Base-by-base conservation (phyloP, 176 grass and related monocot species). In the Zoysia japonica region DNA sequence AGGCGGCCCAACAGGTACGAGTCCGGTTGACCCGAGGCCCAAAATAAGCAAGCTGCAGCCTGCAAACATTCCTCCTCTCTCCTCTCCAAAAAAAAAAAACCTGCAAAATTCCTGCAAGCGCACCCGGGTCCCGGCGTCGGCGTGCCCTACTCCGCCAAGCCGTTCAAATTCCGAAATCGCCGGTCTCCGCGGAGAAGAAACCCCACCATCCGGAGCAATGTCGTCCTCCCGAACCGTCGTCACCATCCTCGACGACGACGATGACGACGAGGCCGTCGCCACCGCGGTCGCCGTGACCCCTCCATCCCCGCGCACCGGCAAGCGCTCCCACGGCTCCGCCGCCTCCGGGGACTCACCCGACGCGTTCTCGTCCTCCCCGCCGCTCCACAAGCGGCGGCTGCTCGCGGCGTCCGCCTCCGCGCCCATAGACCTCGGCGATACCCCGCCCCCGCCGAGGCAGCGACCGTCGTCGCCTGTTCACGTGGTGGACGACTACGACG, bases 351-450 rank as follows among this genome's bases (percentile, higher is more conserved):
- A 76, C 65, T 76, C 17, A 35, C 70, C 41, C 64, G 78, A 35
- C 2, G 40, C 70, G 17, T 80, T 63, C 80, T 86, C 75, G 43
- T 37, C 43, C 8, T 68, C 66, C 8, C 66, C 66, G 3, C 74
- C 56, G 3, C 49, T 35, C 42, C 43, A 55, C 5, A 85, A 79
- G 78, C 64, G 71, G 6, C 71, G n/a, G 17, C 35, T 12, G 20
- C 63, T 37, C 8, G 61, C 42, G 49, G 11, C 39, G 65, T 67
- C 62, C 20, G 19, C 7, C 7, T 20, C 19, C 59, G 19, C 9
- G 3, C 53, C 72, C 41, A 72, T 94, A 72, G 12, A 41, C 66
- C 68, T 93, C 39, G 88, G 88, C 83, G 88, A 88, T 80, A 85
- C 78, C 57, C 80, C 86, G 1, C 77, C 92, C 3, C 83, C 88